Evolutionary conservation across 2,329 filamentous ascomycete genomes (phyloP).

Genomic region (Alternaria gaisen): DNA sequence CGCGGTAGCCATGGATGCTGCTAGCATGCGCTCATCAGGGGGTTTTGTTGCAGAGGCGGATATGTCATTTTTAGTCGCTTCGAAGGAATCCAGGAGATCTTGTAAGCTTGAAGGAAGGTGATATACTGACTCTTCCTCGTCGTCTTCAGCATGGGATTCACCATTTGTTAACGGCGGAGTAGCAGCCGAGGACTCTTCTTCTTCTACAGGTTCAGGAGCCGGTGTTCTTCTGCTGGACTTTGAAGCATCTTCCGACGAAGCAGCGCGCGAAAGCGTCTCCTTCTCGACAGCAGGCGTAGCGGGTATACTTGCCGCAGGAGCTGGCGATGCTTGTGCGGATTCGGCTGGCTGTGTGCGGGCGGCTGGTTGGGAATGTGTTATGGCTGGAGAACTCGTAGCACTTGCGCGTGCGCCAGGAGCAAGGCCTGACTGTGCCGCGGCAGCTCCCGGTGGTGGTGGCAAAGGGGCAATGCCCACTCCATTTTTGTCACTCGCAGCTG

Average conservation of each 20-base stretch:
- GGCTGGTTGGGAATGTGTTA: slow-evolving; percentile 51
- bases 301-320: slow-evolving; percentile 55
- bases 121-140: slow-evolving; percentile 82
- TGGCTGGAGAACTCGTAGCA: slow-evolving; percentile 64
- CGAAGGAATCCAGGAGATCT: slow-evolving; percentile 90
- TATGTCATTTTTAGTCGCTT: slow-evolving; percentile 77
- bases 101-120: slow-evolving; percentile 88
- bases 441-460: slow-evolving; percentile 80
- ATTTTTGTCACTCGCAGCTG: slow-evolving; percentile 88
- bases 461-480: slow-evolving; percentile 90
- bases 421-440: slow-evolving; percentile 52
- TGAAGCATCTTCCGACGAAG: slow-evolving; percentile 42
- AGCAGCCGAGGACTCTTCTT: slow-evolving; percentile 48
- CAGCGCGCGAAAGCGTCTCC: slow-evolving; percentile 40
- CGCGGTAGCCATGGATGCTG: slow-evolving; percentile 74
- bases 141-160: slow-evolving; percentile 61
- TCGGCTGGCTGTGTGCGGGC: slow-evolving; percentile 54
- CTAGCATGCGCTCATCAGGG: slow-evolving; percentile 76
- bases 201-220: slow-evolving; percentile 43
- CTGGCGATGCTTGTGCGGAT: slow-evolving; percentile 56
- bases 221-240: slow-evolving; percentile 39
- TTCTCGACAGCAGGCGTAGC: slow-evolving; percentile 59
- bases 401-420: slow-evolving; percentile 63
- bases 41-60: slow-evolving; percentile 66
- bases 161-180: slow-evolving; percentile 60